These are phyloP conservation scores for Streptanthus diversifolius DNA, from an alignment of 345 rosid genomes.

Conservation along the genomic window DNA sequence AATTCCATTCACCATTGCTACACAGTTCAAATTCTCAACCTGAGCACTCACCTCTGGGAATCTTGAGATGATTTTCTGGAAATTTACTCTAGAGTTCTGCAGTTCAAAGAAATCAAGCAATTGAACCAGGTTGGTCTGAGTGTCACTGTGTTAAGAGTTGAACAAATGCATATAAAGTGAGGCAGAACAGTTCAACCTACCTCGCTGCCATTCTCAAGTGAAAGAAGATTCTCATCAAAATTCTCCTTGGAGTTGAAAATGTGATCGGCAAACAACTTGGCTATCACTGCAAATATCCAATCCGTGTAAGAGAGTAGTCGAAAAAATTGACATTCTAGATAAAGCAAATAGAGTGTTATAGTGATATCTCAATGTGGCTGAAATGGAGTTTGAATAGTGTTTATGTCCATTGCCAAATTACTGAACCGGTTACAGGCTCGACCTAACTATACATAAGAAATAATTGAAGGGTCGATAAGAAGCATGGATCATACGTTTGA, in stretches of 20 bases:
- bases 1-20: neutral
- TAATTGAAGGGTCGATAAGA: neutral
- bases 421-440: neutral
- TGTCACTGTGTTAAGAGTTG: neutral
- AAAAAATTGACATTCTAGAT: neutral
- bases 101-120: constrained; percentile 1
- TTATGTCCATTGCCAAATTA: neutral
- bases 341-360: neutral
- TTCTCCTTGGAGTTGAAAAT: constrained; percentile 71
- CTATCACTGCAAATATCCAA: constrained; percentile 45
- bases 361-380: neutral
- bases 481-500: constrained; percentile 44
- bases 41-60: constrained; percentile 52
- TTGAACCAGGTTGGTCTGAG: neutral
- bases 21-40: constrained; percentile 4
- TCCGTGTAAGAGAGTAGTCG: neutral
- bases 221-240: constrained; percentile 43
- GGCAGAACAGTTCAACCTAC: constrained; percentile 34
- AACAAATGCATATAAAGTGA: neutral
- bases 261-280: constrained; percentile 50
- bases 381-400: neutral
- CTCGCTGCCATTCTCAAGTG: constrained; percentile 43
- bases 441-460: neutral
- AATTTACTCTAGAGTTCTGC: constrained; percentile 50
- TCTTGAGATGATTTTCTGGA: constrained; percentile 50